A percentile compares a stretch with the other conserved stretches of the same genome.
phyloP scores from a whole-genome alignment of 148 eudicot species.

The Rhododendron kiyosumense region DNA sequence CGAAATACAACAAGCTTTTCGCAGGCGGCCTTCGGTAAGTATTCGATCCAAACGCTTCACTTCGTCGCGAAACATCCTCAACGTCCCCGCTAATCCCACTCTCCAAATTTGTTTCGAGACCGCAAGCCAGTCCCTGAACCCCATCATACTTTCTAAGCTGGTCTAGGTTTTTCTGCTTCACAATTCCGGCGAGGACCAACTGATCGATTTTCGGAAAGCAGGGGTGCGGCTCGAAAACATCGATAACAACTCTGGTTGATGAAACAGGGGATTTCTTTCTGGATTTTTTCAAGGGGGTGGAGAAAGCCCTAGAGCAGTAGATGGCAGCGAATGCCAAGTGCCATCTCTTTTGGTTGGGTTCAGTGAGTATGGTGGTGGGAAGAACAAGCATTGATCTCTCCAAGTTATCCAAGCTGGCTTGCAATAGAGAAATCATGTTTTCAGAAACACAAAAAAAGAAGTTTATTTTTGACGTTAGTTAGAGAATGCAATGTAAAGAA shows the following conservation, averaged over 20 bases:
- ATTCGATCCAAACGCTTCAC: background rate
- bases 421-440: background rate
- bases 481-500: background rate
- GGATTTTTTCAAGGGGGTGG: background rate
- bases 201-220: background rate
- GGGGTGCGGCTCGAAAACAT: background rate
- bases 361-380: background rate
- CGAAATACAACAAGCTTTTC: constrained; percentile 5
- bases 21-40: constrained; percentile 14
- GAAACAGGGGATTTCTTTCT: background rate
- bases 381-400: background rate
- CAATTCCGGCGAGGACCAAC: background rate
- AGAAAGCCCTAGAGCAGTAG: constrained; percentile 20
- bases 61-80: background rate
- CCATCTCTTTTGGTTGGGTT: constrained; percentile 16
- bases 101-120: background rate
- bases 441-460: background rate
- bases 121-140: background rate
- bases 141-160: background rate
- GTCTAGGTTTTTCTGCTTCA: background rate
- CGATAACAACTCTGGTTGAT: background rate
- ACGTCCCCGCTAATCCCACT: background rate
- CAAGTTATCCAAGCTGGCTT: background rate
- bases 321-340: constrained; percentile 10
- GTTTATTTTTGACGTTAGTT: background rate